phyloP scores from a whole-genome alignment of 805 yeast species.

The Yarrowia yakushimensis region DNA sequence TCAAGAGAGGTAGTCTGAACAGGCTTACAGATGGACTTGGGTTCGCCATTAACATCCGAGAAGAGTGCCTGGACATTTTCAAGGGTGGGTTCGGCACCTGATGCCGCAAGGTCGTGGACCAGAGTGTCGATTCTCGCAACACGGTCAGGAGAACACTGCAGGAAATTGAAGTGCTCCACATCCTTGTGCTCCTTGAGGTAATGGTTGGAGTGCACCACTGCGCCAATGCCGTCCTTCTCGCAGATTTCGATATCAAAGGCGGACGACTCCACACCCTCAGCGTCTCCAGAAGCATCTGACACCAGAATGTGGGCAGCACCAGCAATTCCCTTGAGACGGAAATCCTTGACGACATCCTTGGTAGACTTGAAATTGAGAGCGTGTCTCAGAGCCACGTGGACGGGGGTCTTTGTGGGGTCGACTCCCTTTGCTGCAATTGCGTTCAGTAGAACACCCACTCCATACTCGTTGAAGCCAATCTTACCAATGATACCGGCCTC shows the following conservation, averaged over 20 bases:
- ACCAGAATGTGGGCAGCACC: slow-evolving; percentile 30
- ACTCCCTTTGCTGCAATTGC: slow-evolving; percentile 39
- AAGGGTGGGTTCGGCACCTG: slow-evolving; percentile 19
- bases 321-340: slow-evolving; percentile 26
- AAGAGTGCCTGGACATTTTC: slow-evolving; percentile 26
- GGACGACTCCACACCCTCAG: slow-evolving; percentile 29
- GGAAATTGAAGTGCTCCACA: slow-evolving; percentile 24
- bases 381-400: slow-evolving; percentile 41
- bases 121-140: slow-evolving; percentile 28
- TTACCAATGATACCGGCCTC: slow-evolving; percentile 42
- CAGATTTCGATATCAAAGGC: slow-evolving; percentile 25
- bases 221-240: slow-evolving; percentile 24
- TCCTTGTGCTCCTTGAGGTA: slow-evolving; percentile 28
- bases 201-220: slow-evolving; percentile 29
- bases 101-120: not conserved
- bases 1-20: slow-evolving; percentile 27
- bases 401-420: slow-evolving; percentile 37
- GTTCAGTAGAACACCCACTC: slow-evolving; percentile 39
- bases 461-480: slow-evolving; percentile 38
- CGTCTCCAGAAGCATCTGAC: slow-evolving; percentile 26
- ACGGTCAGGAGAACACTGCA: slow-evolving; percentile 25
- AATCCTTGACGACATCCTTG: slow-evolving; percentile 30
- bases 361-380: slow-evolving; percentile 36
- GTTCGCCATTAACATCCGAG: slow-evolving; percentile 32
- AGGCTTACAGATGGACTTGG: slow-evolving; percentile 33